Base-by-base conservation (phyloP, 75 land plant species). In the Sequoia sempervirens region DNA sequence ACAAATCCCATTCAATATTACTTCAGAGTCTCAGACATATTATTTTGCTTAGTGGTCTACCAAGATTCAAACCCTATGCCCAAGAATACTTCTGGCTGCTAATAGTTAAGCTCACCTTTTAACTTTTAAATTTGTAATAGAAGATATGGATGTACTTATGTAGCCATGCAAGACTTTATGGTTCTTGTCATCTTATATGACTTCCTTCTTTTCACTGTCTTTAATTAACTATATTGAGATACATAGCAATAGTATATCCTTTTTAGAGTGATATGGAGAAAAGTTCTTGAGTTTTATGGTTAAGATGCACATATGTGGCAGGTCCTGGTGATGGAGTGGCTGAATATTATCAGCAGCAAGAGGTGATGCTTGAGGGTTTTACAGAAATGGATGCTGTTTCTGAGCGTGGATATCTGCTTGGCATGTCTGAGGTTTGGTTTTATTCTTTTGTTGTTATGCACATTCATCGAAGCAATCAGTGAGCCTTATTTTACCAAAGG, bases 271-370 rank as follows among this genome's bases (percentile, higher is more conserved):
- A 13, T 13, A 50, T 64, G 5, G n/a, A 64, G 68, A 23, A 23
- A 64, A 64, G 6, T 61, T 64, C 2, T 64, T 26, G 68, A 26
- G 28, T 64, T 23, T 26, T 64, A 26, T 64, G 28, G 68, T 26
- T 26, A 64, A 26, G 68, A 64, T 50, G 53, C 14, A 50, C 53
- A 50, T 3, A 50, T 50, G 53, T 50, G 28, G 64, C 83, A 72
- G 80, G n/a, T 84, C 23, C 87, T 92, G 98, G 92, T 81, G 91
- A 92, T 87, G 88, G 85, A 47, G 88, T 95, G 64, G 98, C 93
- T 58, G 92, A 97, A 75, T 97, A 95, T 83, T 97, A 97, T 83
- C 93, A 96, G 85, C 99, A 95, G 84, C 96, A 97, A 87, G 94
- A 86, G 54, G 95, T 92, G 87, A 93, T 95, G 95, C 90, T 97